phyloP scores from a whole-genome alignment of 2,329 filamentous ascomycete genomes.

The Hypocrella siamensis region DNA sequence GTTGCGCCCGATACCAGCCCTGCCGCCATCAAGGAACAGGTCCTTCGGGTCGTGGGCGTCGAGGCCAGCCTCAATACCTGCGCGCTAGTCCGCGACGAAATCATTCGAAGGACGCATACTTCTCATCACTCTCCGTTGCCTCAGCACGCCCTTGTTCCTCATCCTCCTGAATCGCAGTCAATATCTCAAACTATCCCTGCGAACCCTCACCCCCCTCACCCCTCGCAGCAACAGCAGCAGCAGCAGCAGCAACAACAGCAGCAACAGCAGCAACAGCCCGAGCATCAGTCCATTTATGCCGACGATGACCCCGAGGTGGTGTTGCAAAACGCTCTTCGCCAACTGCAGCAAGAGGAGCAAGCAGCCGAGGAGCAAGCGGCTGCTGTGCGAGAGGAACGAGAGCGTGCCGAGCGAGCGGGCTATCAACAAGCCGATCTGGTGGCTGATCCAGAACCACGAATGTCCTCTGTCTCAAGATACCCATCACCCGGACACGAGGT shows the following conservation, averaged over 20 bases:
- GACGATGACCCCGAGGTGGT: constrained; percentile 42
- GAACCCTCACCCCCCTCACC: too few species aligned
- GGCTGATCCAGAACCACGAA: constrained; percentile 14
- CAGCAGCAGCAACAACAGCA: background rate
- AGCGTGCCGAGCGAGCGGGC: constrained; percentile 26
- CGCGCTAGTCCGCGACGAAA: constrained; percentile 42
- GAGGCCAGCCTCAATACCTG: constrained; percentile 37
- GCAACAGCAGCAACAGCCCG: background rate
- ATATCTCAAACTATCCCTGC: too few species aligned
- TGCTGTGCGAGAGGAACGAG: constrained; percentile 35
- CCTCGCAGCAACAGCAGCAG: constrained; percentile 7
- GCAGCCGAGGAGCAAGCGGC: constrained; percentile 42
- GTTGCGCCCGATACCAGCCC: constrained; percentile 43
- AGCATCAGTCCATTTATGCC: constrained; percentile 23
- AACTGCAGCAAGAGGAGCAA: constrained; percentile 42
- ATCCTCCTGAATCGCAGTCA: too few species aligned
- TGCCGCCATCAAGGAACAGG: constrained; percentile 39
- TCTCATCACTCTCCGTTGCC: constrained; percentile 8
- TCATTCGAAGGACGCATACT: constrained; percentile 24
- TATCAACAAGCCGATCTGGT: constrained; percentile 14
- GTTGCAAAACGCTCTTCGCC: constrained; percentile 41
- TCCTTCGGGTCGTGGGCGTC: constrained; percentile 38
- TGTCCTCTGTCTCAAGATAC: constrained; percentile 17
- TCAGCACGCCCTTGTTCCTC: constrained; percentile 6
- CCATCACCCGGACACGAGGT: constrained; percentile 19